phyloP scores from a whole-genome alignment of 129 eudicot genomes.

The Centrapalus pauciflorus region DNA sequence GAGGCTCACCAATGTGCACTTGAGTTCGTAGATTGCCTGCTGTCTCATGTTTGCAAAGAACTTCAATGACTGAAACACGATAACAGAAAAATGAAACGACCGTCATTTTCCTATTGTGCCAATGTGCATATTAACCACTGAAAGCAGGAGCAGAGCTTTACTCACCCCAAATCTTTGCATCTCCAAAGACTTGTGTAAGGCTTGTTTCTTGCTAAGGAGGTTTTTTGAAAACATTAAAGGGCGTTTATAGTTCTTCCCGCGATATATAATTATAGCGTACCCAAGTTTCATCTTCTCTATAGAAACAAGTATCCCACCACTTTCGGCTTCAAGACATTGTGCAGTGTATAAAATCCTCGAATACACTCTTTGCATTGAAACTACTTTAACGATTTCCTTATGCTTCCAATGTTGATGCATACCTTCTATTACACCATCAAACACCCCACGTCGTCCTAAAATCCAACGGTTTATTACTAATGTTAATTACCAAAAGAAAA shows the following conservation, averaged over 20 bases:
- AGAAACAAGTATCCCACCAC: slow-evolving; percentile 78
- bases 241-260: slow-evolving; percentile 92
- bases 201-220: slow-evolving; percentile 72
- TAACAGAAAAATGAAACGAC: background rate
- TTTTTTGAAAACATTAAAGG: slow-evolving; percentile 44
- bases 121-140: background rate
- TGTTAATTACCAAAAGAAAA: background rate
- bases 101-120: slow-evolving; percentile 3
- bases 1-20: slow-evolving; percentile 56
- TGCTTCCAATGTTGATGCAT: slow-evolving; percentile 98
- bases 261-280: slow-evolving; percentile 82
- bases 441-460: slow-evolving; percentile 93
- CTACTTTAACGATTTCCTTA: slow-evolving; percentile 82
- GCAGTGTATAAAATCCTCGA: slow-evolving; percentile 66
- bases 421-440: slow-evolving; percentile 93
- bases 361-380: slow-evolving; percentile 72
- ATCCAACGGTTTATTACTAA: background rate
- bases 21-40: slow-evolving; percentile 52
- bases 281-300: slow-evolving; percentile 83
- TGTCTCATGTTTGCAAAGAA: slow-evolving; percentile 68
- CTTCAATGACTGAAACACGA: slow-evolving; percentile 62
- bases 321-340: slow-evolving; percentile 68
- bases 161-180: slow-evolving; percentile 97
- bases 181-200: slow-evolving; percentile 73
- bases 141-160: slow-evolving; percentile 14